Percentiles rank a stretch among this genome's conserved stretches.
Conservation (phyloP, 495 filamentous ascomycete genomes). For the Halenospora varia region DNA sequence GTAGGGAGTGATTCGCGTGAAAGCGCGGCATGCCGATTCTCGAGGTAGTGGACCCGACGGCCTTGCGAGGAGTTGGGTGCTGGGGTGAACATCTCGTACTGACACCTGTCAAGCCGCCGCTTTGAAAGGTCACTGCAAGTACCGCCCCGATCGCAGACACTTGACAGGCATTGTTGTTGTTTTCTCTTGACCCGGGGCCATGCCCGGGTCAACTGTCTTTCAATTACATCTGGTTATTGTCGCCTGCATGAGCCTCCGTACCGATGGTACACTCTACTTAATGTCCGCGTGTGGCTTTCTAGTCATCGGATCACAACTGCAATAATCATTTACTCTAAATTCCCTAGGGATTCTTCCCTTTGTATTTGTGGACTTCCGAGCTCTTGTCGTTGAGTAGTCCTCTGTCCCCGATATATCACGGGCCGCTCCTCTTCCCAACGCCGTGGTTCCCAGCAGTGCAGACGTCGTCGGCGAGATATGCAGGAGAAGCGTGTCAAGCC, state of each 20-base stretch:
- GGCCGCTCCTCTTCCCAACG: background rate
- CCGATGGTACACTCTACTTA: slow-evolving; percentile 20
- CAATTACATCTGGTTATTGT: slow-evolving; percentile 24
- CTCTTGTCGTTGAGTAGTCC: background rate
- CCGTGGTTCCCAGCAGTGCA: background rate
- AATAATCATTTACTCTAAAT: background rate
- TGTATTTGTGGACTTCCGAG: background rate
- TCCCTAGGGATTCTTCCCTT: background rate
- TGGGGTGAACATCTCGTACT: too few relatives aligned
- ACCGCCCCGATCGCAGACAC: slow-evolving; percentile 17
- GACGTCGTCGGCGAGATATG: slow-evolving; percentile 15
- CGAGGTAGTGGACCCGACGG: too few relatives aligned
- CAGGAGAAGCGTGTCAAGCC: slow-evolving; percentile 22
- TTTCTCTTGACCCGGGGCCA: slow-evolving; percentile 12
- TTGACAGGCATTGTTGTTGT: slow-evolving; percentile 12
- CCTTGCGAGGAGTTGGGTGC: too few relatives aligned
- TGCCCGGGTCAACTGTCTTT: slow-evolving; percentile 24
- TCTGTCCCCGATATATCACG: background rate
- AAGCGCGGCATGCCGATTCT: too few relatives aligned
- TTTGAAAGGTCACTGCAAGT: slow-evolving; percentile 17
- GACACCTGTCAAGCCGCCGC: slow-evolving; percentile 8
- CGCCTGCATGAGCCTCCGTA: slow-evolving; percentile 18
- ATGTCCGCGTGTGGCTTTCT: slow-evolving; percentile 9
- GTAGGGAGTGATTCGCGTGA: too few relatives aligned
- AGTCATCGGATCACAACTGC: slow-evolving; percentile 24